Evolutionary conservation across 2,329 filamentous ascomycete genomes (phyloP), one percentile per base, ranked within the genome.

Genomic region (Cryphonectria naterciae): DNA sequence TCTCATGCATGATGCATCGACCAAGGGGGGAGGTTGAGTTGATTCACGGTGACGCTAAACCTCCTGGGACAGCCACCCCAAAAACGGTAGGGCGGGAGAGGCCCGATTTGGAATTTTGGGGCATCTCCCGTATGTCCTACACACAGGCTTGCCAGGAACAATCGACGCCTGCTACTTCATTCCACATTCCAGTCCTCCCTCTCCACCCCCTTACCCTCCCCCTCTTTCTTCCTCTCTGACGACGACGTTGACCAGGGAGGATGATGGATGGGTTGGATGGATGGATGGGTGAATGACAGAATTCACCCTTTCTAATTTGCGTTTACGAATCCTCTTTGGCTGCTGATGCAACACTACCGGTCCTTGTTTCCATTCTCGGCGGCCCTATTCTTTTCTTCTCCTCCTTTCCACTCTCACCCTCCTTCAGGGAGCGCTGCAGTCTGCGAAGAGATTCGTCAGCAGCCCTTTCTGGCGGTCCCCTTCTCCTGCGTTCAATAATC

Each of bases 241-340:
- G 19, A n/a, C 19, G 17, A 49, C 46, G 58, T 8, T 32, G 32
- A 32, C 15, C 54, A 58, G 54, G 54, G 54, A 58, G 54, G 54
- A 58, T 58, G 25, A 56, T 15, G 25, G 54, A 56, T 28, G 37
- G 37, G 46, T 10, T 49, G 49, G 49, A 10, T 25, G 41, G 46
- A 49, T 49, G 46, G 37, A 39, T 39, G 37, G 37, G 13, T 11
- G 37, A 11, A 49, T 49, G 46, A 49, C 22, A n/a, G 46, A 8
- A 49, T n/a, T n/a, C 46, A 46, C 63, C 63, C 63, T 65, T 49
- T n/a, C 63, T 65, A 32, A 65, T 65, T 52, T 65, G 63, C 63
- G 61, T 64, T 22, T 64, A 64, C 61, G 61, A 39, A 65, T 52
- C 63, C 63, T 65, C 43, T 32, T 22, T 49, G 46, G 46, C 28